These are phyloP conservation scores for Arabidopsis suecica DNA, from an alignment of 345 rosid species.

Conservation along the genomic window DNA sequence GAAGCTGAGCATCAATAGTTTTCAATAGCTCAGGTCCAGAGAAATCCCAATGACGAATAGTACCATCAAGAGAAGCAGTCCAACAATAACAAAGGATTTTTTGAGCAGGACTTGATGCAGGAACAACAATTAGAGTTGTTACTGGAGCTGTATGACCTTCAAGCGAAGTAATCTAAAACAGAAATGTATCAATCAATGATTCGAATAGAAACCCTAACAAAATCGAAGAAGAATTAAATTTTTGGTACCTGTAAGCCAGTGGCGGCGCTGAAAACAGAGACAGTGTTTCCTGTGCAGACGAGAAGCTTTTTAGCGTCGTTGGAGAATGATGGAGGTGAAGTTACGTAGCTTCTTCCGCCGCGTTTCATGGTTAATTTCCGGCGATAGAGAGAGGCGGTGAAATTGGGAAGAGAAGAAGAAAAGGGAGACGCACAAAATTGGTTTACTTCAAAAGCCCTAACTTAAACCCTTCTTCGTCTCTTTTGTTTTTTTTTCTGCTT, in stretches of 20 bases:
- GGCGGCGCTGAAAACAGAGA: slow-evolving; percentile 82
- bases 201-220: not conserved
- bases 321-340: slow-evolving; percentile 87
- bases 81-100: slow-evolving; percentile 75
- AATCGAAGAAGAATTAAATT: not conserved
- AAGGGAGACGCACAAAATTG: slow-evolving; percentile 7
- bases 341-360: slow-evolving; percentile 78
- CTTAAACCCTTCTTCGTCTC: slow-evolving; percentile 27
- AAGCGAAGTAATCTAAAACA: slow-evolving; percentile 61
- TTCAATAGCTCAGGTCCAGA: slow-evolving; percentile 74
- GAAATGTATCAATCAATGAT: not conserved
- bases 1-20: slow-evolving; percentile 61
- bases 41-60: slow-evolving; percentile 91
- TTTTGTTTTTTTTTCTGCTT: not conserved
- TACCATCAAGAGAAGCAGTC: slow-evolving; percentile 96
- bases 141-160: slow-evolving; percentile 85
- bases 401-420: not conserved
- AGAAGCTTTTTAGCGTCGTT: slow-evolving; percentile 88
- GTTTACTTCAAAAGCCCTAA: slow-evolving; percentile 44
- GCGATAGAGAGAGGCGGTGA: slow-evolving; percentile 31
- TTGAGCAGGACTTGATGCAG: slow-evolving; percentile 60
- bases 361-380: slow-evolving; percentile 57
- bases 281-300: slow-evolving; percentile 73
- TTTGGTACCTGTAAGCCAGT: slow-evolving; percentile 75
- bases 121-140: slow-evolving; percentile 75